Conservation (phyloP, 768 basidiomycete genomes). For the Phylloporus arenicola region DNA sequence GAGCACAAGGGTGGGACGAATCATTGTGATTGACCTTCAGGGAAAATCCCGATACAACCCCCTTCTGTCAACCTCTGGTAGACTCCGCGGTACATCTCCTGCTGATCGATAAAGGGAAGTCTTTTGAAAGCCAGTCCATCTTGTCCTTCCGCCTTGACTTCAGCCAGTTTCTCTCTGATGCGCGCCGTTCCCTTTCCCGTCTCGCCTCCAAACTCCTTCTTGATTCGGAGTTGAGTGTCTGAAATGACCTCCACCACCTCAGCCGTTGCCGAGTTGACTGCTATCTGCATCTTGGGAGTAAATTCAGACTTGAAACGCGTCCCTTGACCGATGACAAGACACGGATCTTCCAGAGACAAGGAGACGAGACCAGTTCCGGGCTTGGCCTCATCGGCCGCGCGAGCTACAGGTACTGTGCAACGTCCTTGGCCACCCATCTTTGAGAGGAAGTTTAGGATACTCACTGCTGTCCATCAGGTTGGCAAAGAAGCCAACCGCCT, state of each 20-base stretch:
- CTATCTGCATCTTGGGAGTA: slow-evolving; percentile 73
- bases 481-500: slow-evolving; percentile 75
- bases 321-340: slow-evolving; percentile 73
- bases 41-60: slow-evolving; percentile 94
- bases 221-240: slow-evolving; percentile 77
- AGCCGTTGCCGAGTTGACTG: slow-evolving; percentile 66
- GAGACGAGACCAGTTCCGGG: slow-evolving; percentile 67
- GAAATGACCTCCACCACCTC: slow-evolving; percentile 87
- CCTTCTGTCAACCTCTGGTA: slow-evolving; percentile 82
- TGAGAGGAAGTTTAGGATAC: slow-evolving; percentile 15
- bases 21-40: slow-evolving; percentile 66
- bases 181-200: slow-evolving; percentile 66
- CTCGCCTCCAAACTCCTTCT: slow-evolving; percentile 83
- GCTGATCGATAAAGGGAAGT: slow-evolving; percentile 87
- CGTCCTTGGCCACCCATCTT: slow-evolving; percentile 4
- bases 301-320: slow-evolving; percentile 77
- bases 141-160: slow-evolving; percentile 49
- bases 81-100: slow-evolving; percentile 90
- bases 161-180: slow-evolving; percentile 61
- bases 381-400: slow-evolving; percentile 83
- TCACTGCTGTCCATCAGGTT: slow-evolving; percentile 84
- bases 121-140: slow-evolving; percentile 74
- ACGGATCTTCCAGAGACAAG: slow-evolving; percentile 72
- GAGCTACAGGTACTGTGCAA: slow-evolving; percentile 77
- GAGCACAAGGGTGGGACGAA: neutral